These are phyloP conservation scores for Monosporascus sp. DNA, from an alignment of 2,329 filamentous ascomycete genomes.

Conservation along the genomic window DNA sequence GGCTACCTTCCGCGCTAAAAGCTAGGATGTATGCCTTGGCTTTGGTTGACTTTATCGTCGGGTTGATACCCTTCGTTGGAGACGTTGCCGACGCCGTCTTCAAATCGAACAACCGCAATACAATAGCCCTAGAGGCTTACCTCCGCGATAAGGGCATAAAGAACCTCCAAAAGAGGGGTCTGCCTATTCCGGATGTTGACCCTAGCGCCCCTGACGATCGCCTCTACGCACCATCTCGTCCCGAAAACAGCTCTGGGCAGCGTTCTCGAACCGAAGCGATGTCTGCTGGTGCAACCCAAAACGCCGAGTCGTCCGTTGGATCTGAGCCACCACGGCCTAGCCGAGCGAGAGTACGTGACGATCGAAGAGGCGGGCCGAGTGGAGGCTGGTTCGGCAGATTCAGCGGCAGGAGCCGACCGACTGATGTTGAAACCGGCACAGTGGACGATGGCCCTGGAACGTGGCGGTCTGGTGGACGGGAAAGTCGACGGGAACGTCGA, in stretches of 20 bases:
- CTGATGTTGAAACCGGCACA: conserved; percentile 23
- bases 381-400: conserved; percentile 24
- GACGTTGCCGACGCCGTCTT: conserved; percentile 68
- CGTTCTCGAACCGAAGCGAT: conserved; percentile 6
- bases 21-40: conserved; percentile 79
- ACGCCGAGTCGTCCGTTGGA: conserved; percentile 10
- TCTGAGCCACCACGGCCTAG: conserved; percentile 12
- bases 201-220: conserved; percentile 48
- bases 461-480: conserved; percentile 12
- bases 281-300: conserved; percentile 1
- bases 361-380: conserved; percentile 12
- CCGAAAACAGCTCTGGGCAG: conserved; percentile 9
- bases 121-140: conserved; percentile 61
- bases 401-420: conserved; percentile 23
- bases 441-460: conserved; percentile 6
- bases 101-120: conserved; percentile 73
- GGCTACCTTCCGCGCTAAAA: conserved; percentile 57
- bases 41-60: conserved; percentile 65
- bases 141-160: conserved; percentile 64
- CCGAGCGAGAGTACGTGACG: conserved; percentile 19
- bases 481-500: not conserved
- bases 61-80: conserved; percentile 70
- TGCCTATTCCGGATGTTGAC: conserved; percentile 42
- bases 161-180: conserved; percentile 42
- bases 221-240: conserved; percentile 5